A percentile compares a stretch with the other conserved stretches of the same genome.
These are phyloP conservation scores for Cladorrhinum sp. DNA, from an alignment of 2,329 filamentous ascomycete genomes.

Conservation along the genomic window DNA sequence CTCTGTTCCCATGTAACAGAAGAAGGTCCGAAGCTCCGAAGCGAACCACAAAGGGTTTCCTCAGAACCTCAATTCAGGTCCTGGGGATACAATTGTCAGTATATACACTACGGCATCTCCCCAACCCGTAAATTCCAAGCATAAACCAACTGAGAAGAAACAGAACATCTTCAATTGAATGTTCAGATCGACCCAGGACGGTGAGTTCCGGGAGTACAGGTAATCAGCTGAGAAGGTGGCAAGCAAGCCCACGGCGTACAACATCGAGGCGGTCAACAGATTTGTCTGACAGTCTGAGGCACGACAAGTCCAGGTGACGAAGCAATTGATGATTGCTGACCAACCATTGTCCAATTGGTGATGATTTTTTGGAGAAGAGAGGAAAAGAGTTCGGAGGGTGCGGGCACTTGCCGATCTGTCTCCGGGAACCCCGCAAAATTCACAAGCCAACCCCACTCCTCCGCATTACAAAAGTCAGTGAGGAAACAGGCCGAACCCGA, in stretches of 20 bases:
- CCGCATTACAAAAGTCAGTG: not conserved
- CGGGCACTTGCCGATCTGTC: not conserved
- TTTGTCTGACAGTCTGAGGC: not conserved
- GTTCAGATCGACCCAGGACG: too few species aligned
- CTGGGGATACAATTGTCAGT: too few species aligned
- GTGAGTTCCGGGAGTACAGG: not conserved
- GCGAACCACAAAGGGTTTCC: too few species aligned
- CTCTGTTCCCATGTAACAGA: too few species aligned
- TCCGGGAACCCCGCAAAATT: conserved; percentile 3
- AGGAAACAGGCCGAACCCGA: not conserved
- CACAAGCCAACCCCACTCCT: not conserved
- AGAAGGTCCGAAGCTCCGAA: too few species aligned
- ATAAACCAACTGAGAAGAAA: not conserved
- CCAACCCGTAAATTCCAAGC: too few species aligned
- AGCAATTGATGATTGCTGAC: not conserved
- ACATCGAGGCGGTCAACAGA: not conserved
- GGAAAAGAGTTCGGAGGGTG: not conserved
- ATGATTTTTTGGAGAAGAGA: not conserved
- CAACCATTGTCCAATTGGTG: not conserved
- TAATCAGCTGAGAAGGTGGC: not conserved
- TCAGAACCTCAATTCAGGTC: too few species aligned
- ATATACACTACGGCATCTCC: too few species aligned
- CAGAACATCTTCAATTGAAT: not conserved
- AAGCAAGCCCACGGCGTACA: not conserved
- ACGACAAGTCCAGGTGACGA: not conserved